These are phyloP conservation scores for Aspergillus persii DNA, from an alignment of 2,329 filamentous ascomycete species.

Conservation along the genomic window DNA sequence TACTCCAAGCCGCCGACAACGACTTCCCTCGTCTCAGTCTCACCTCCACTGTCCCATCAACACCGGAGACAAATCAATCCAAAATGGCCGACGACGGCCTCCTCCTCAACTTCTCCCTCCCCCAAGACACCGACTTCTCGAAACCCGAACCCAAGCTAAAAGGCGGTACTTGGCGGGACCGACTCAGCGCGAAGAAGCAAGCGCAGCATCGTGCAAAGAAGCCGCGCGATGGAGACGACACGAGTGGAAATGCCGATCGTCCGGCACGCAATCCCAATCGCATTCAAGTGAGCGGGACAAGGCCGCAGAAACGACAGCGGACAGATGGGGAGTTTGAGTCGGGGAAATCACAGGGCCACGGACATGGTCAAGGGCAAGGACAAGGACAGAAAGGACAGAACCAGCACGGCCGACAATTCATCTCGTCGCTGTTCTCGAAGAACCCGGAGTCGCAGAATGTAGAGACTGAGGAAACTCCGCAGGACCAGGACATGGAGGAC, in stretches of 20 bases:
- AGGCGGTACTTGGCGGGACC: slow-evolving; percentile 90
- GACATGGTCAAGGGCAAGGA: slow-evolving; percentile 11
- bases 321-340: slow-evolving; percentile 32
- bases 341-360: slow-evolving; percentile 10
- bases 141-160: slow-evolving; percentile 66
- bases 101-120: slow-evolving; percentile 84
- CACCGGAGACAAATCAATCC: background rate
- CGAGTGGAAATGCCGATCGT: background rate
- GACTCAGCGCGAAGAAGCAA: slow-evolving; percentile 74
- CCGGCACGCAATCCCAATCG: slow-evolving; percentile 33
- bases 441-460: slow-evolving; percentile 73
- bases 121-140: slow-evolving; percentile 58
- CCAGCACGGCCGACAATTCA: slow-evolving; percentile 60
- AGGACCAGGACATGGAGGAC: slow-evolving; percentile 42
- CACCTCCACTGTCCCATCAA: background rate
- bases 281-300: slow-evolving; percentile 27
- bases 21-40: background rate
- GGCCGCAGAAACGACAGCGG: slow-evolving; percentile 43
- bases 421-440: slow-evolving; percentile 88
- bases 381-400: slow-evolving; percentile 27
- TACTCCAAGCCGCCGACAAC: background rate
- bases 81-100: slow-evolving; percentile 92
- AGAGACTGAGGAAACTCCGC: slow-evolving; percentile 30
- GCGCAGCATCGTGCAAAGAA: slow-evolving; percentile 52
- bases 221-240: slow-evolving; percentile 9